phyloP scores from a whole-genome alignment of 768 basidiomycete species.

The Lyophyllum decastes region DNA sequence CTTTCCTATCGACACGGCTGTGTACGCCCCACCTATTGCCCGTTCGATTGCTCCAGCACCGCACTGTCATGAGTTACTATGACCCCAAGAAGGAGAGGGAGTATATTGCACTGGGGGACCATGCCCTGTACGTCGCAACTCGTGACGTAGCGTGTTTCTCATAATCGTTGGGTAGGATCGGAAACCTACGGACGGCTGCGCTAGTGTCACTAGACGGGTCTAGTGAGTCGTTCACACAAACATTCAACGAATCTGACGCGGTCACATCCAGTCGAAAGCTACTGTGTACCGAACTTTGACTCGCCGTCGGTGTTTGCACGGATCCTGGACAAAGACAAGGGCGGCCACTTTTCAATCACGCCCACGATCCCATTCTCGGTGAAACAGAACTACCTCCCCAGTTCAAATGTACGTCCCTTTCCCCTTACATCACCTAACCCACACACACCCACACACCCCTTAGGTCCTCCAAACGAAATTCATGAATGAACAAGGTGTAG shows the following conservation, averaged over 20 bases:
- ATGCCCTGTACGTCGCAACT: conserved; percentile 62
- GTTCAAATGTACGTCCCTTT: conserved; percentile 62
- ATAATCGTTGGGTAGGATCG: conserved; percentile 53
- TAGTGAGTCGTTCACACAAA: conserved; percentile 40
- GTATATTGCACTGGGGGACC: conserved; percentile 77
- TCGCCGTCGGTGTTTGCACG: conserved; percentile 91
- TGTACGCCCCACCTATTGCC: background rate
- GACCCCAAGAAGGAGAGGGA: conserved; percentile 57
- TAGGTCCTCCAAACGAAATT: conserved; percentile 91
- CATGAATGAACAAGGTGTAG: conserved; percentile 86
- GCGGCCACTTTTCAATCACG: conserved; percentile 91
- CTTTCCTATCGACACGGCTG: background rate
- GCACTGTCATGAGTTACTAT: conserved; percentile 49
- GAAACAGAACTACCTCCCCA: conserved; percentile 83
- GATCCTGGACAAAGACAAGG: conserved; percentile 87
- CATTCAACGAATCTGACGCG: background rate
- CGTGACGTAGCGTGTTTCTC: conserved; percentile 2
- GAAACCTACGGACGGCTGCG: conserved; percentile 82
- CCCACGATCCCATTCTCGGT: conserved; percentile 68
- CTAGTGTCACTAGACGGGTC: conserved; percentile 84
- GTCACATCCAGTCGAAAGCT: conserved; percentile 70
- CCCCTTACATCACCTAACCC: background rate
- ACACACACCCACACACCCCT: background rate
- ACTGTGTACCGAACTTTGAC: conserved; percentile 92
- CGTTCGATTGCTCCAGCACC: conserved; percentile 1